Base-by-base conservation (phyloP, 352 stramenopile genomes). In the Globisporangium solare region DNA sequence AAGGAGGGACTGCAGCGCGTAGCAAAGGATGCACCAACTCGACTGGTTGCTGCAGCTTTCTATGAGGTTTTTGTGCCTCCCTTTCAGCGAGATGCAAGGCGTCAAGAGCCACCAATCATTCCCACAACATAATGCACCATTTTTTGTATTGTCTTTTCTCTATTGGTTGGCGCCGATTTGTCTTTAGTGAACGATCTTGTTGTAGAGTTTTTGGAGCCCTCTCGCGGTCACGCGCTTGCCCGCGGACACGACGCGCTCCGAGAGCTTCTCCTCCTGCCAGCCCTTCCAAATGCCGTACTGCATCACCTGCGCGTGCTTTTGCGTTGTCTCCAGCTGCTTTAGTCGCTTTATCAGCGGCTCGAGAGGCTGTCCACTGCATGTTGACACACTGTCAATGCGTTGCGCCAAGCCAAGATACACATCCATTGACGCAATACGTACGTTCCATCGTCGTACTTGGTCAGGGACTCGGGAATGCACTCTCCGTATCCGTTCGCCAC, bases 241-340 rank as follows among this genome's bases (percentile, higher is more conserved):
- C 8, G 79, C 80, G 0, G 83, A 88, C 22, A 91, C 21, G 5
- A 93, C 54, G 31, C 83, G 79, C 14, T 81, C 69, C 0, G 66
- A 68, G 0, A 93, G 68, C 27, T 79, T 87, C n/a, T 86, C 75
- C 6, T 88, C 79, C 54, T 83, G 66, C 73, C 77, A 93, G 22
- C 86, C 68, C 53, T 82, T 86, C 83, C 83, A 93, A 20, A 91
- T 81, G 8, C 83, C 83, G 32, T 86, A 91, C 50, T 85, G 80
- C 83, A 93, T 93, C 6, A 72, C 68, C 64, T 91, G 79, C 17
- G 83, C 83, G 35, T 82, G 66, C 54, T 81, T 81, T 41, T 93
- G 73, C 27, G 70, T 69, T 6, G 70, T 51, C 21, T 88, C 64
- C 0, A 93, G 65, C 24, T 77, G 74, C 31, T 76, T 62, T 10